Evolutionary conservation across 208 protist genomes (phyloP).

Genomic region (Leishmania tarentolae): DNA sequence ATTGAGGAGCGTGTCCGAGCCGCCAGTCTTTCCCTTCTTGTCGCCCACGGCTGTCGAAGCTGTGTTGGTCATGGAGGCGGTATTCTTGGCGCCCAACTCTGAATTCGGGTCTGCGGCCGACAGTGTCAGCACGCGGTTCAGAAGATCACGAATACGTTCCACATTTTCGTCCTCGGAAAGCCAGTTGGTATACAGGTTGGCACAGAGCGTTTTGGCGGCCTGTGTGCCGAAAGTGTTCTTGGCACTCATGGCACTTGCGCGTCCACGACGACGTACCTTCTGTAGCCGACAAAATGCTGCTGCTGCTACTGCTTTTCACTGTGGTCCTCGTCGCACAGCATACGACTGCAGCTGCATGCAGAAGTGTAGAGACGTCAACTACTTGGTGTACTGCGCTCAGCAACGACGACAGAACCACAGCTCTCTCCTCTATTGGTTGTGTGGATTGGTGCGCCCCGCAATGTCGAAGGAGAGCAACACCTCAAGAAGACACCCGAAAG

Average conservation of each 20-base stretch:
- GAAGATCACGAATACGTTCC: slow-evolving; percentile 49
- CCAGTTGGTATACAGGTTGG: slow-evolving; percentile 79
- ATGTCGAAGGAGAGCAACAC: background rate
- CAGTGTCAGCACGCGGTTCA: slow-evolving; percentile 45
- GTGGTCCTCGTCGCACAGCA: background rate
- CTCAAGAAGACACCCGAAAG: background rate
- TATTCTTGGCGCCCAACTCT: slow-evolving; percentile 3
- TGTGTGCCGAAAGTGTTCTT: slow-evolving; percentile 40
- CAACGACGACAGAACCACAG: background rate
- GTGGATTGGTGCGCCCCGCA: background rate
- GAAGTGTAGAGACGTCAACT: background rate
- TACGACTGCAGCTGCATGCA: background rate
- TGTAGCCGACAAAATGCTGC: background rate
- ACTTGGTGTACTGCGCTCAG: background rate
- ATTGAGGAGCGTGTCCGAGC: slow-evolving; percentile 7
- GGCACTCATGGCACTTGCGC: slow-evolving; percentile 14
- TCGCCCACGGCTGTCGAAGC: slow-evolving; percentile 3
- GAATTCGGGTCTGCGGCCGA: slow-evolving; percentile 24
- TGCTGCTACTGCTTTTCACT: background rate
- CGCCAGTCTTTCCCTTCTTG: slow-evolving; percentile 11
- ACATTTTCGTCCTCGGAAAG: slow-evolving; percentile 51
- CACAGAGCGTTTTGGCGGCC: slow-evolving; percentile 68
- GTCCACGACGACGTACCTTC: background rate
- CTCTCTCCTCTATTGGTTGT: background rate
- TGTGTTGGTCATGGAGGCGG: background rate